Conservation (phyloP, 208 protist species). For the Tritrichomonas musculus region DNA sequence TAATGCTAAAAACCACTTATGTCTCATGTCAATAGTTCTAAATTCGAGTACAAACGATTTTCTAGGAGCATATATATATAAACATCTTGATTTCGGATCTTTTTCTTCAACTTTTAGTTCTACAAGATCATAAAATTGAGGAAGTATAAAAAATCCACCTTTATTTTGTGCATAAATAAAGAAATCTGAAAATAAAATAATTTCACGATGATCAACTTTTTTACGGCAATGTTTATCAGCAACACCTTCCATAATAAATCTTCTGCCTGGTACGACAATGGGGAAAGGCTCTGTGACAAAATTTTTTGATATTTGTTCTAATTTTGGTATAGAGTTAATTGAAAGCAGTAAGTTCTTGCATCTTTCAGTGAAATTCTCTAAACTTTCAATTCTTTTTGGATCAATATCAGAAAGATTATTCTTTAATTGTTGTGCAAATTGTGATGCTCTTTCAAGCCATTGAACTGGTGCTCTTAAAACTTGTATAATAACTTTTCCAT, state of each 20-base stretch:
- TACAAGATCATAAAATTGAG: background rate
- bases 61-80: background rate
- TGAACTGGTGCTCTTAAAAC: no score
- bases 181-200: background rate
- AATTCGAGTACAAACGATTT: slow-evolving; percentile 11
- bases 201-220: background rate
- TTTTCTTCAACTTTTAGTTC: background rate
- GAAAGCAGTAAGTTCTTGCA: background rate
- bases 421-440: no score
- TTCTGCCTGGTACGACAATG: background rate
- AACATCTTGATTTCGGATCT: background rate
- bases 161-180: background rate
- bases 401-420: background rate
- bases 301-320: background rate
- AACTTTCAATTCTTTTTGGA: background rate
- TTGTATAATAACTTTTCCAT: no score
- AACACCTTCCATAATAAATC: background rate
- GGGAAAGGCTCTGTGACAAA: slow-evolving; percentile 3
- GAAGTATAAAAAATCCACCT: background rate
- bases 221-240: background rate
- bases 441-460: no score
- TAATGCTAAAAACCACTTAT: background rate
- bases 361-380: background rate
- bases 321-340: background rate
- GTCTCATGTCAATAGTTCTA: background rate